These are phyloP conservation scores for Gomphus sp. DNA, from an alignment of 1,284 basidiomycete species.

Conservation along the genomic window DNA sequence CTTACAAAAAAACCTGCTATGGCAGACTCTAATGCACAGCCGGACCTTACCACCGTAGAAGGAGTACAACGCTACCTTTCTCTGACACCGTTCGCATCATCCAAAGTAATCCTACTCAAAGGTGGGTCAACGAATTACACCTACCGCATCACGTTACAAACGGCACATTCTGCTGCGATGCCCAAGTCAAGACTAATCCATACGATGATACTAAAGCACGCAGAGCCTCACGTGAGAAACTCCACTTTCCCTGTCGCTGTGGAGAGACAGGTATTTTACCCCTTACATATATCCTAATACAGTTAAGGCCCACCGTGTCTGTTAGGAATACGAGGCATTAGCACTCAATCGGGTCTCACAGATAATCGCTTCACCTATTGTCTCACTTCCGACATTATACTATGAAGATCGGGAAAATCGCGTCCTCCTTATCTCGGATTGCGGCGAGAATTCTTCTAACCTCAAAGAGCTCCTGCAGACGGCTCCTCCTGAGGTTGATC, in stretches of 20 bases:
- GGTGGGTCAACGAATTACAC: constrained; percentile 48
- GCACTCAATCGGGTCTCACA: constrained; percentile 33
- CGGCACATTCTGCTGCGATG: constrained; percentile 18
- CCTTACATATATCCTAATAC: background rate
- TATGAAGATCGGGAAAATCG: constrained; percentile 37
- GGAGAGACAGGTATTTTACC: constrained; percentile 40
- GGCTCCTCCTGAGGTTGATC: constrained; percentile 18
- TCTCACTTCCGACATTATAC: constrained; percentile 39
- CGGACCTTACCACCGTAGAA: constrained; percentile 26
- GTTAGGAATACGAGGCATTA: constrained; percentile 36
- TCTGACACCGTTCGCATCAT: constrained; percentile 29
- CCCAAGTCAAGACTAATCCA: background rate
- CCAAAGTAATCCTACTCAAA: constrained; percentile 25
- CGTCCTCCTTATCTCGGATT: constrained; percentile 53
- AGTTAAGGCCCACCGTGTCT: background rate
- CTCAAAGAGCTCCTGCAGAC: constrained; percentile 42
- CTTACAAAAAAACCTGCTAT: background rate
- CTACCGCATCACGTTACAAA: constrained; percentile 36
- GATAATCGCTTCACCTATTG: constrained; percentile 25
- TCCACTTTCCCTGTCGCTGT: constrained; percentile 24
- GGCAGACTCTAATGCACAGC: background rate
- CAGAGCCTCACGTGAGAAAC: constrained; percentile 30
- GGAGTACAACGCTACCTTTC: constrained; percentile 31
- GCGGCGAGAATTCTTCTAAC: constrained; percentile 30
- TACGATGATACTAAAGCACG: constrained; percentile 50